Evolutionary conservation across 306 rosid species (phyloP).

Genomic region (Vigna angularis): DNA sequence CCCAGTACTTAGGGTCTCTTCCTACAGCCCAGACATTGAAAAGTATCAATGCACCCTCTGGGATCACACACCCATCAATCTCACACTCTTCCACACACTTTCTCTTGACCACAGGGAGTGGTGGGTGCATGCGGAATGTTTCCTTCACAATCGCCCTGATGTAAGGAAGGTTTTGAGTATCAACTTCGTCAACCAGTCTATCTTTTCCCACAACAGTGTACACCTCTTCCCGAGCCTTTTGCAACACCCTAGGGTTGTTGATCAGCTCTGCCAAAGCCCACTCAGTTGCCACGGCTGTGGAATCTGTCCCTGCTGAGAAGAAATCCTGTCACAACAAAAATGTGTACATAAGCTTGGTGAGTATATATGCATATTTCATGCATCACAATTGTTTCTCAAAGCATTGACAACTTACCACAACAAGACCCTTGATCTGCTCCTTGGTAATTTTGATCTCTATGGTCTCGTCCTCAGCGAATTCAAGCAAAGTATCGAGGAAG

Average conservation of each 20-base stretch:
- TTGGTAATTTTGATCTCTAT: slow-evolving; percentile 50
- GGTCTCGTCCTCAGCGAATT: slow-evolving; percentile 46
- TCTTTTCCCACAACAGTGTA: slow-evolving; percentile 51
- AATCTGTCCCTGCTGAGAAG: slow-evolving; percentile 53
- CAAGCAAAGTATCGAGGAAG: slow-evolving; percentile 50
- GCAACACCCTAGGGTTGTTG: slow-evolving; percentile 51
- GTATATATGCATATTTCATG: too few species aligned
- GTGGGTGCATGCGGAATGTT: slow-evolving; percentile 61
- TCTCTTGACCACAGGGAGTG: slow-evolving; percentile 53
- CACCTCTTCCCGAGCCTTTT: slow-evolving; percentile 55
- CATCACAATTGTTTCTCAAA: too few species aligned
- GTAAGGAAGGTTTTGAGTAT: slow-evolving; percentile 58
- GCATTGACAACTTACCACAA: slow-evolving; percentile 31
- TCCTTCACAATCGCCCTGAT: slow-evolving; percentile 63
- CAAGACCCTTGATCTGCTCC: slow-evolving; percentile 51
- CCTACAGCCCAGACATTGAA: slow-evolving; percentile 58
- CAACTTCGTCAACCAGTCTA: slow-evolving; percentile 52
- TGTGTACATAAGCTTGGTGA: too few species aligned
- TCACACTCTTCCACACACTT: slow-evolving; percentile 47
- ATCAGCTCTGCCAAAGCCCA: slow-evolving; percentile 61
- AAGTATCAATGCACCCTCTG: slow-evolving; percentile 46
- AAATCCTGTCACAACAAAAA: neutral
- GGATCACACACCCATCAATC: slow-evolving; percentile 48
- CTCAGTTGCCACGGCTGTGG: slow-evolving; percentile 47
- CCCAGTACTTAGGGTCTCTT: slow-evolving; percentile 61